Evolutionary conservation across 768 basidiomycete genomes (phyloP), one percentile per base, ranked within the genome.

Genomic region (Russula sp.): DNA sequence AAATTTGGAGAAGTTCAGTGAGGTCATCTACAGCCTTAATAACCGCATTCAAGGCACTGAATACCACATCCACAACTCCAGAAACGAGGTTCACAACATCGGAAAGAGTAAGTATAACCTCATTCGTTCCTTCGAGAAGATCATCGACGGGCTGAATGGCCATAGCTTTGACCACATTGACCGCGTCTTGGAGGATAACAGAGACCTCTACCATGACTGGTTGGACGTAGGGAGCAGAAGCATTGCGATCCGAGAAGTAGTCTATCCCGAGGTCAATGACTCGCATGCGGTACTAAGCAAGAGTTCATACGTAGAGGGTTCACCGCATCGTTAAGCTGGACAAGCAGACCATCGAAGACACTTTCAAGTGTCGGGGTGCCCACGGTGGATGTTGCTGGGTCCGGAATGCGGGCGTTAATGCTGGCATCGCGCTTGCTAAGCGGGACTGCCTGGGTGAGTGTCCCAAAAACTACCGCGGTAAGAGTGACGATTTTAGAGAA

Each of bases 81-180:
- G 5, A 7, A 18, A 60, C 14, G 36, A 53, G 59, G 1, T 3
- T 7, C 3, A 70, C 71, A 35, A 77, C 53, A 3, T 66, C 65
- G 1, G 61, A 14, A 22, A 75, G 70, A 7, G 70, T 70, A 67
- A 74, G 45, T 41, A 56, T 34, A 6, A 59, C 70, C 9, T 67
- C 72, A 1, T 67, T 60, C 32, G 63, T 65, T 22, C 67, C 49
- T 6, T 66, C 67, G 59, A 75, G 60, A 62, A 77, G 69, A 9
- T 69, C 63, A 5, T 61, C 63, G 1, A 58, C 8, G 1, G 70
- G 61, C 38, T 63, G 35, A 43, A 70, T 71, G 39, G 63, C 62
- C 54, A 77, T 72, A 7, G 22, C 66, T 46, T 73, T 34, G 29
- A 77, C 62, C 13, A 65, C 35, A 34, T 56, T 38, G 51, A 72